phyloP scores from a whole-genome alignment of 2,329 filamentous ascomycete genomes.

The Epichloe bromicola region DNA sequence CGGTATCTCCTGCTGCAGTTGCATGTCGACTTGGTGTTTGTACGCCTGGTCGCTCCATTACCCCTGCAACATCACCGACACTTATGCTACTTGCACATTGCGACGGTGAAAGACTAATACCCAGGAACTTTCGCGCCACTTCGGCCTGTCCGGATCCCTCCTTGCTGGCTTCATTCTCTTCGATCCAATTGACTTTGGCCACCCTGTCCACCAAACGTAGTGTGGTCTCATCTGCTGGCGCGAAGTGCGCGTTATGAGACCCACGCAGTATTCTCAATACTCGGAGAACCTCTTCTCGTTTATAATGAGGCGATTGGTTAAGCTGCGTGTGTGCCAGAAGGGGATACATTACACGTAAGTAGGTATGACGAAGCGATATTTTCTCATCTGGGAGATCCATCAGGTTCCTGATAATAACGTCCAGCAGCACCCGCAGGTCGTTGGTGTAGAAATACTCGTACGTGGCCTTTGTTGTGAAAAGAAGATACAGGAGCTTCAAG shows the following conservation, averaged over 20 bases:
- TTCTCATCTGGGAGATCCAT: conserved; percentile 84
- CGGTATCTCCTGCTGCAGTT: conserved; percentile 13
- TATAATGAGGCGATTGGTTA: conserved; percentile 77
- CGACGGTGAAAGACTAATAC: conserved; percentile 54
- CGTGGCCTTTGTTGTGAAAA: conserved; percentile 84
- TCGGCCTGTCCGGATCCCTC: conserved; percentile 25
- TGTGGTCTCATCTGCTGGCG: conserved; percentile 69
- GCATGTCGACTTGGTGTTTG: conserved; percentile 60
- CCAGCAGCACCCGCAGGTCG: conserved; percentile 82
- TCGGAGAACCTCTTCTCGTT: conserved; percentile 68
- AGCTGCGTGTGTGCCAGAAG: conserved; percentile 87
- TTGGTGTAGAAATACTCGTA: conserved; percentile 99
- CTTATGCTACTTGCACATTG: conserved; percentile 62
- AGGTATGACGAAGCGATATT: conserved; percentile 71
- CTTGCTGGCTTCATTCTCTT: conserved; percentile 23
- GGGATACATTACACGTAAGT: conserved; percentile 83
- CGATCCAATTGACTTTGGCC: conserved; percentile 56
- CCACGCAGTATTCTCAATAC: conserved; percentile 59
- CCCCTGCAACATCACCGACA: conserved; percentile 64
- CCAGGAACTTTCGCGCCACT: conserved; percentile 48
- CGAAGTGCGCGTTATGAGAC: conserved; percentile 59
- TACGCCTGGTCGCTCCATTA: conserved; percentile 70
- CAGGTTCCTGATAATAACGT: conserved; percentile 94
- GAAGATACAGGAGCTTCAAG: conserved; percentile 83
- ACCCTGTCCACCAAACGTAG: conserved; percentile 66